Conservation (phyloP, 495 filamentous ascomycete species). For the Lasiosphaeria ovina region DNA sequence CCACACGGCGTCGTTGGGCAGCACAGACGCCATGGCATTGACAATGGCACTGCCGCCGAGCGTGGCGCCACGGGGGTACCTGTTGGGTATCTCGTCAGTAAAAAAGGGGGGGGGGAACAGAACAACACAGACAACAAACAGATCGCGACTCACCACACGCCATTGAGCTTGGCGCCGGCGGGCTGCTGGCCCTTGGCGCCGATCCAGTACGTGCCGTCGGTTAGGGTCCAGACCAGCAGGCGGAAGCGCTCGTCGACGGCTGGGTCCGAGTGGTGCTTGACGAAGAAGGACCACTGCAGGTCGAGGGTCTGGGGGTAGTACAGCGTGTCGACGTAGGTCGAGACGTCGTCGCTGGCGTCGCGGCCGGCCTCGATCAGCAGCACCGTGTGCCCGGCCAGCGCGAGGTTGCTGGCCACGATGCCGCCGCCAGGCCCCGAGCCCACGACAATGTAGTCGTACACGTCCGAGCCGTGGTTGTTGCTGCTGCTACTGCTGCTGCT, state of each 20-base stretch:
- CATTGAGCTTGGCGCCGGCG: slow-evolving; percentile 38
- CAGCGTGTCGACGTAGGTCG: slow-evolving; percentile 27
- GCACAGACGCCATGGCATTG: slow-evolving; percentile 7
- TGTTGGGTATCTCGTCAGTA: slow-evolving; percentile 5
- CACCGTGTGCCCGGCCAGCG: slow-evolving; percentile 55
- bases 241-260: slow-evolving; percentile 31
- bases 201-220: slow-evolving; percentile 32
- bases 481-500: too few species aligned
- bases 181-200: slow-evolving; percentile 28
- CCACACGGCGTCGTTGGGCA: slow-evolving; percentile 45
- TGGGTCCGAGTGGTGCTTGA: slow-evolving; percentile 37
- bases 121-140: slow-evolving; percentile 38
- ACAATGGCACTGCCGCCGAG: slow-evolving; percentile 37
- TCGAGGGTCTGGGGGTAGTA: slow-evolving; percentile 31
- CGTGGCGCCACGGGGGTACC: slow-evolving; percentile 48
- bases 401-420: slow-evolving; percentile 58
- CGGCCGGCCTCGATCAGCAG: slow-evolving; percentile 62
- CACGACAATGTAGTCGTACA: slow-evolving; percentile 64
- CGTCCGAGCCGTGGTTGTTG: not conserved
- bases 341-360: slow-evolving; percentile 47
- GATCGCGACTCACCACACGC: slow-evolving; percentile 35
- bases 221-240: slow-evolving; percentile 34
- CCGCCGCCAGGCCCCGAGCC: slow-evolving; percentile 67
- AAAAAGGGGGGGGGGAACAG: not conserved
- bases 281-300: slow-evolving; percentile 43